These are phyloP conservation scores for Salix exigua DNA, from an alignment of 345 rosid species.

Conservation along the genomic window DNA sequence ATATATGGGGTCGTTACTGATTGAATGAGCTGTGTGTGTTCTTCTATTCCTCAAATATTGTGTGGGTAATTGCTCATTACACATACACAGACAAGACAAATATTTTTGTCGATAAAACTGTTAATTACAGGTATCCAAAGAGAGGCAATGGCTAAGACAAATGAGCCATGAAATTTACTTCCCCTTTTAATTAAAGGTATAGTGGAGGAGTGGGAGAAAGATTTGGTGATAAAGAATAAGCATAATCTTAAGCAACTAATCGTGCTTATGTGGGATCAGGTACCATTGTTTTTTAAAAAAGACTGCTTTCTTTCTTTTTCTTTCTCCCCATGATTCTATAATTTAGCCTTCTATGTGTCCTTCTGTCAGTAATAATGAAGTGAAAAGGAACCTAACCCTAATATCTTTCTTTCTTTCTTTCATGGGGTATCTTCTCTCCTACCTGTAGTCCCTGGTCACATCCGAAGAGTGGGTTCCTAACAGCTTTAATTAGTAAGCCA, in stretches of 20 bases:
- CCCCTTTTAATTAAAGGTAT: not conserved
- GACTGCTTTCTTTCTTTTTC: not conserved
- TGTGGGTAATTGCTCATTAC: no score
- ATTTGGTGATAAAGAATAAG: conserved; percentile 46
- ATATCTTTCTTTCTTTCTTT: not conserved
- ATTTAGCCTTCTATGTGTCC: conserved; percentile 14
- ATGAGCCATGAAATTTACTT: conserved; percentile 3
- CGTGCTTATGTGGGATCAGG: conserved; percentile 37
- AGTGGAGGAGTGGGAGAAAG: conserved; percentile 24
- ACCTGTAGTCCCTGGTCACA: not conserved
- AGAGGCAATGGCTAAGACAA: not conserved
- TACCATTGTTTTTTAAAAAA: conserved; percentile 18
- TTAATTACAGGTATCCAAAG: not conserved
- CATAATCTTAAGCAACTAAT: conserved; percentile 23
- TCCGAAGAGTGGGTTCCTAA: not conserved
- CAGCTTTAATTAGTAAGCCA: not conserved
- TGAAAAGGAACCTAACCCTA: conserved; percentile 22
- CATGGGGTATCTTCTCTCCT: conserved; percentile 5
- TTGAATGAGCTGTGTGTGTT: no score
- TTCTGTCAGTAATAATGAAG: conserved; percentile 15
- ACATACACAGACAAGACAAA: no score
- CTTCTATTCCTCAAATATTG: no score
- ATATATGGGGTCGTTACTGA: no score
- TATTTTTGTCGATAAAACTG: no score
- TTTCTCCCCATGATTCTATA: conserved; percentile 15